Evolutionary conservation across 306 rosid species (phyloP).

Genomic region (Corylus avellana): DNA sequence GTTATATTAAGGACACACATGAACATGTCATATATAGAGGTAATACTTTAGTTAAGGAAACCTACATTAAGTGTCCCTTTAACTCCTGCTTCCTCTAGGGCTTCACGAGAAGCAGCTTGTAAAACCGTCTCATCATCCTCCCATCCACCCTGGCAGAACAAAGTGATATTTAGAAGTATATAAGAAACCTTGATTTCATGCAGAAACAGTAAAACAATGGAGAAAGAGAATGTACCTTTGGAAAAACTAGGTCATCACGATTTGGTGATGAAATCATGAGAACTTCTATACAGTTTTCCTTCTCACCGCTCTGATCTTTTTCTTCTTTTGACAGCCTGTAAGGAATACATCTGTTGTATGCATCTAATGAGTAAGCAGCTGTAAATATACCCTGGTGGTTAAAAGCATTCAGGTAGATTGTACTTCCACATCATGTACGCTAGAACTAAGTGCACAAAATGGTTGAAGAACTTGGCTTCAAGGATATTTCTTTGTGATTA

Average conservation of each 20-base stretch:
- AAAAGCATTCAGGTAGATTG: slow-evolving; percentile 22
- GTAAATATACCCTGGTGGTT: slow-evolving; percentile 6
- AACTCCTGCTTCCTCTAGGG: slow-evolving; percentile 89
- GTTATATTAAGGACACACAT: slow-evolving; percentile 1
- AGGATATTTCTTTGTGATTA: not conserved
- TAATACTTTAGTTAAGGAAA: slow-evolving; percentile 26
- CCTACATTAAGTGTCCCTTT: slow-evolving; percentile 73
- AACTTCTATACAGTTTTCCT: slow-evolving; percentile 58
- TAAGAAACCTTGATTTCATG: not conserved
- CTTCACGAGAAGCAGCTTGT: slow-evolving; percentile 90
- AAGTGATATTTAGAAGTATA: slow-evolving; percentile 17
- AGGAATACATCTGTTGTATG: slow-evolving; percentile 73
- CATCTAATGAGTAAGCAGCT: slow-evolving; percentile 14
- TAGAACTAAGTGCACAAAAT: not conserved
- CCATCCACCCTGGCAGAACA: slow-evolving; percentile 79
- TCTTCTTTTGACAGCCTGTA: slow-evolving; percentile 54
- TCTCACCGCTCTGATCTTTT: slow-evolving; percentile 27
- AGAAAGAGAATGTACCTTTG: slow-evolving; percentile 59
- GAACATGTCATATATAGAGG: slow-evolving; percentile 6
- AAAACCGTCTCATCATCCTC: slow-evolving; percentile 80
- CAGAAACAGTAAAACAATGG: slow-evolving; percentile 9
- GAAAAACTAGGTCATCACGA: slow-evolving; percentile 79
- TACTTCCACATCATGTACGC: slow-evolving; percentile 1
- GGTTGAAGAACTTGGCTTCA: slow-evolving; percentile 16
- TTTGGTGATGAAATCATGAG: slow-evolving; percentile 90